Percentiles rank a stretch among this genome's conserved stretches.
phyloP scores from a whole-genome alignment of 768 basidiomycete species.

The Trametes coccinea region DNA sequence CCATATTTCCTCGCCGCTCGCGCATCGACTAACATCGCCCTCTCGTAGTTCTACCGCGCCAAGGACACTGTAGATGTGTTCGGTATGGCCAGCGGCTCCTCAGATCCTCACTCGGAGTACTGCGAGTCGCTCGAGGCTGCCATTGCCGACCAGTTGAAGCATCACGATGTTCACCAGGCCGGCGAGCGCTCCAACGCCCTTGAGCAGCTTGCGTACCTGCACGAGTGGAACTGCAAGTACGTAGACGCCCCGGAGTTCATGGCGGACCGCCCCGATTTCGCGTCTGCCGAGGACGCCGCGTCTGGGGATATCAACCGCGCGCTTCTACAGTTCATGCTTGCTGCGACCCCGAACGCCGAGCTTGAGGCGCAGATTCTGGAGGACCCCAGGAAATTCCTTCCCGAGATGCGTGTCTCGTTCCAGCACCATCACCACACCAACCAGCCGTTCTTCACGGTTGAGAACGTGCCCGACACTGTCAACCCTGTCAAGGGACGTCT shows the following conservation, averaged over 20 bases:
- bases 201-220: constrained; percentile 46
- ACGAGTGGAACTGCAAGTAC: constrained; percentile 58
- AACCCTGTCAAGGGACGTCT: constrained; percentile 79
- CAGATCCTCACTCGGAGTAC: constrained; percentile 50
- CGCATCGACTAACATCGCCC: neutral
- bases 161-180: constrained; percentile 35
- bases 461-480: constrained; percentile 74
- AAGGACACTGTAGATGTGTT: constrained; percentile 39
- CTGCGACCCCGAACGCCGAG: constrained; percentile 57
- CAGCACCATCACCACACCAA: constrained; percentile 51
- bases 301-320: constrained; percentile 49
- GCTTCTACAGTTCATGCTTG: constrained; percentile 77
- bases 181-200: constrained; percentile 18
- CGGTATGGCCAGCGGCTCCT: constrained; percentile 14
- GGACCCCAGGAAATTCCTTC: constrained; percentile 51
- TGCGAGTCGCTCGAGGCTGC: constrained; percentile 48
- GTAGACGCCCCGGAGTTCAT: constrained; percentile 43
- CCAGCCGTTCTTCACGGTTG: constrained; percentile 44
- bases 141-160: constrained; percentile 34
- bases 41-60: constrained; percentile 65
- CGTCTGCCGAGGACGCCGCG: constrained; percentile 24
- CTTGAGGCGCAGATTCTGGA: constrained; percentile 50
- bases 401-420: constrained; percentile 47
- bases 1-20: neutral
- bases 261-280: constrained; percentile 30